Evolutionary conservation across 169 alveolate species (phyloP).

Genomic region (Eimeria falciformis): DNA sequence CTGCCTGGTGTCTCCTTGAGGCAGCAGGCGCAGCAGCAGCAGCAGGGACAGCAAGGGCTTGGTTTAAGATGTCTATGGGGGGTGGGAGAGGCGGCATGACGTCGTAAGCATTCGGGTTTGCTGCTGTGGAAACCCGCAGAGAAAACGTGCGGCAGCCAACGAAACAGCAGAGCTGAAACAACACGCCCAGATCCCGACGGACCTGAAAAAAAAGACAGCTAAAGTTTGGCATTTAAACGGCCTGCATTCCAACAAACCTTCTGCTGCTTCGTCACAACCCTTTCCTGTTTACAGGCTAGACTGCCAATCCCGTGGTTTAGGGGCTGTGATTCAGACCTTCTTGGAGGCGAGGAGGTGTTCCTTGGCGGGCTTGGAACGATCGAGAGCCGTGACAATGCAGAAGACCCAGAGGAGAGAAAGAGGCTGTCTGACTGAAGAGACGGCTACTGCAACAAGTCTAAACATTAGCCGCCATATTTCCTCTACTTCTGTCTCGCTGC

Average conservation of each 20-base stretch:
- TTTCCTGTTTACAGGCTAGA: too few relatives aligned
- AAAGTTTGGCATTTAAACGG: too few relatives aligned
- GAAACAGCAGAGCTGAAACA: slow-evolving; percentile 26
- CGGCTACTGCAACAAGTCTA: background rate
- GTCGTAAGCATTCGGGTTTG: slow-evolving; percentile 48
- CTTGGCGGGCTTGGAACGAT: slow-evolving; percentile 53
- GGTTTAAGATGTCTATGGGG: slow-evolving; percentile 35
- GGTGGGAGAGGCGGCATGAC: slow-evolving; percentile 57
- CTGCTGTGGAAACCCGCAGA: slow-evolving; percentile 39
- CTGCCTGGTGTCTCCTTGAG: background rate
- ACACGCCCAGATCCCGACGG: slow-evolving; percentile 59
- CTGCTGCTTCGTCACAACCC: too few relatives aligned
- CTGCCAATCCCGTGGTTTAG: background rate
- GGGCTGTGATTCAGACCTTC: background rate
- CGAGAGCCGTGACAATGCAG: slow-evolving; percentile 20
- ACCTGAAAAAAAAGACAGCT: too few relatives aligned
- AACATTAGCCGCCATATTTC: slow-evolving; percentile 4
- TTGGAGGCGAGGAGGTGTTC: slow-evolving; percentile 46
- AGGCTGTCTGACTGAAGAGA: slow-evolving; percentile 56
- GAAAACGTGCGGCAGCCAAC: slow-evolving; percentile 28
- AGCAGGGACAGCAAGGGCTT: slow-evolving; percentile 29
- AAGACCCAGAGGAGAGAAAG: slow-evolving; percentile 58
- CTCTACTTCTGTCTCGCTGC: slow-evolving; percentile 15
- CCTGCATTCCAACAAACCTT: too few relatives aligned
- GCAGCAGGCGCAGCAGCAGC: background rate